Base-by-base conservation (phyloP, 768 basidiomycete species). In the Pleurotus citrinopileatus region DNA sequence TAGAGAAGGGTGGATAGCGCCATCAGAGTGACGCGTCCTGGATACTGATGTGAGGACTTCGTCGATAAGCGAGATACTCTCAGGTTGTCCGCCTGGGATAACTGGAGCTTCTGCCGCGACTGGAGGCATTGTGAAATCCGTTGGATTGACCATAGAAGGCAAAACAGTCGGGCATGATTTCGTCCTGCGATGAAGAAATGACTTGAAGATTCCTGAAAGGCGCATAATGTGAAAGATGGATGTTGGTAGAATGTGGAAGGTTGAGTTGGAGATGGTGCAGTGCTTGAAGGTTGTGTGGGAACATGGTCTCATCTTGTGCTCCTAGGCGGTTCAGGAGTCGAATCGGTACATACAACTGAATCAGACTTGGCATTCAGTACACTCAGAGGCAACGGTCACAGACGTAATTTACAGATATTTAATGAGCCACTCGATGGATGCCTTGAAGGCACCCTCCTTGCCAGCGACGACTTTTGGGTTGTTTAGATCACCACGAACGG, bases 371-470 rank as follows among this genome's bases (percentile, higher is more conserved):
- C n/a, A n/a, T n/a, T n/a, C n/a, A n/a, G n/a, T n/a, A n/a, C n/a
- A n/a, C n/a, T n/a, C n/a, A n/a, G n/a, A n/a, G n/a, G n/a, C n/a
- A n/a, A n/a, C n/a, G n/a, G n/a, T n/a, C n/a, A n/a, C n/a, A n/a
- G n/a, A n/a, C n/a, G n/a, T n/a, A n/a, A n/a, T n/a, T n/a, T n/a
- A n/a, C n/a, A 67, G 29, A 38, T 76, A 59, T 58, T 74, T 68
- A 53, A 66, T 61, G 67, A 85, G 76, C 73, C 76, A 86, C 56
- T 81, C 73, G 28, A 86, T 78, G 12, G 75, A 66, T 26, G 76
- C 70, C 67, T 77, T 78, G 73, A 86, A 85, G 0, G 82, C 72
- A 28, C 82, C 83, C 62, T 86, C 85, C 66, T 83, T 84, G 22
- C 78, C 85, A 25, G 77, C 80, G 67, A 82, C 83, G 42, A 80